Base-by-base conservation (phyloP, 73 alveolate species). In the Paraurostyla sp. region DNA sequence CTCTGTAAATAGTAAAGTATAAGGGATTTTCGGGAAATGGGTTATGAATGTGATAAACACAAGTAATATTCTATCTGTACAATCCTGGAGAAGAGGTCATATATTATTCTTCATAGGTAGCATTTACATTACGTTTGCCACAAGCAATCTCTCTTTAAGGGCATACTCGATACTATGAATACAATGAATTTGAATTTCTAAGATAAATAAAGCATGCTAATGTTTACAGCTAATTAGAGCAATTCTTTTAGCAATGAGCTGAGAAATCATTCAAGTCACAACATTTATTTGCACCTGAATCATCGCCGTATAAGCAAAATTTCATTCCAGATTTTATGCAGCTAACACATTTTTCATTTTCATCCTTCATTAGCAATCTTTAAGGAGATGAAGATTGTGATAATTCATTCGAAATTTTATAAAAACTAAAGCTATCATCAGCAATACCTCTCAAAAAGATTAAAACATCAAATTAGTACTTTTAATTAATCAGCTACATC, bases 81-180 rank as follows among this genome's bases (percentile, higher is more conserved):
- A 32, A 40, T 7, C 80, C 89, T 23, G 76, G 49, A 0, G 43
- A 23, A 20, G 89, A 78, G 2, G 78, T 51, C 60, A 78, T 78
- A 38, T 6, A 78, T 38, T 78, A 35, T 49, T 78, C 89, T n/a
- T 78, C 89, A 52, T 32, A 27, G 1, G 76, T 16, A 16, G 78
- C 89, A 78, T 51, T 78, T 2, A 78, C 7, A 25, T 51, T 51
- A 51, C 89, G 49, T 27, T 78, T 63, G n/a, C 89, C 80, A 52
- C 89, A 78, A 23, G 89, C 89, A n/a, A 27, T 22, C 29, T 52
- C 89, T 54, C 89, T 78, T 33, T 78, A 52, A 0, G 89, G 89
- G 32, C 89, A 78, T 3, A 78, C 78, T 36, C 89, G 78, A 43
- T 78, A 78, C 42, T 78, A 36, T 20, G 89, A 78, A 27, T 78